phyloP scores from a whole-genome alignment of 768 basidiomycete species.

The Lactarius vividus region DNA sequence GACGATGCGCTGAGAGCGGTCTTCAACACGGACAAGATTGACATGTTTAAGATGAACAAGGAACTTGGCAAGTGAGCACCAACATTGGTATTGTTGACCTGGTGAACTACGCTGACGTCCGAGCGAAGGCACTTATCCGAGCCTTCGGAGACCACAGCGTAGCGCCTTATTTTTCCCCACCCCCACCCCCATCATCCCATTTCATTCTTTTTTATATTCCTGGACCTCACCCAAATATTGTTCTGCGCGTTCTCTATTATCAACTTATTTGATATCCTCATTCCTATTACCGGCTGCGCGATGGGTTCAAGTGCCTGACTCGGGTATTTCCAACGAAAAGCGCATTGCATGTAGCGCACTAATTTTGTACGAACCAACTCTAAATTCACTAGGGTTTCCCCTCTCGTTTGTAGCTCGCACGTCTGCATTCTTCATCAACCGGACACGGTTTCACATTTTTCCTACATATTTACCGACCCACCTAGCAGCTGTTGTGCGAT shows the following conservation, averaged over 20 bases:
- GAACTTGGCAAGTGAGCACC: conserved; percentile 66
- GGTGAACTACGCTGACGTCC: neutral
- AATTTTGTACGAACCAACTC: conserved; percentile 22
- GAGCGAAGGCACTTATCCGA: conserved; percentile 23
- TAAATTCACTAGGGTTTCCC: conserved; percentile 13
- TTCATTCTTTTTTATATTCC: conserved; percentile 4
- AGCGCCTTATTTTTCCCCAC: neutral
- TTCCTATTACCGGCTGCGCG: conserved; percentile 15
- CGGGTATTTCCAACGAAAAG: conserved; percentile 9
- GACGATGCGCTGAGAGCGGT: conserved; percentile 69
- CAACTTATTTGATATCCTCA: conserved; percentile 23
- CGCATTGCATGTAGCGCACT: conserved; percentile 20
- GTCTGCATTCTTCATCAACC: conserved; percentile 14
- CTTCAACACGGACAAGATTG: conserved; percentile 77
- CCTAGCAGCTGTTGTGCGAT: conserved; percentile 16
- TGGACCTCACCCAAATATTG: neutral
- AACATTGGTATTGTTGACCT: neutral
- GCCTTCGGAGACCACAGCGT: conserved; percentile 23
- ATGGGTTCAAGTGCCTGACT: conserved; percentile 2
- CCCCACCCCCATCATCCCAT: neutral
- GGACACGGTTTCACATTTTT: conserved; percentile 2
- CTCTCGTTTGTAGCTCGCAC: conserved; percentile 21
- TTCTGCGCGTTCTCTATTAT: conserved; percentile 1
- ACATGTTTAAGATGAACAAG: conserved; percentile 97
- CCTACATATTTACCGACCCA: conserved; percentile 10